Evolutionary conservation across 345 rosid genomes (phyloP), one percentile per base, ranked within the genome.

Genomic region (Ailanthus altissimus): DNA sequence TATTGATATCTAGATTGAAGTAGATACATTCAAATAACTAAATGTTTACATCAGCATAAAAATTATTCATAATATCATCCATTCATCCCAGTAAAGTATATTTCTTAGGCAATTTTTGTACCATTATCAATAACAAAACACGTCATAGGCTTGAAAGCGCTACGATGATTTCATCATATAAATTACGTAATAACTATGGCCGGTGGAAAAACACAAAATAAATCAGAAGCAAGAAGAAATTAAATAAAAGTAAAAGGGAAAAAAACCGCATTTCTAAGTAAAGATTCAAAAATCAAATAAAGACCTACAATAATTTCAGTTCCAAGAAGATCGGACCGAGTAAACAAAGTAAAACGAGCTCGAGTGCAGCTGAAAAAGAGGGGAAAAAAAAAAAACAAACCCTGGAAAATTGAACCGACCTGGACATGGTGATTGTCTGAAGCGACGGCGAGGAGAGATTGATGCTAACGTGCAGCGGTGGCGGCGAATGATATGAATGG

Each of bases 341-440:
- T 45, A 13, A 32, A 71, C 9, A 54, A 0, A 54, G 20, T 5
- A 57, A 2, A 18, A 58, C 50, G 60, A 66, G 38, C 26, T 20
- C 51, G 15, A 38, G 23, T 46, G 28, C 18, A 28, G 20, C 28
- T 21, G 18, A n/a, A 50, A 67, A 15, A 25, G 53, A n/a, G n/a
- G n/a, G n/a, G n/a, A n/a, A n/a, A n/a, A n/a, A n/a, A n/a, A n/a
- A n/a, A 57, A 28, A 18, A 53, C 18, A 14, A 46, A 14, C 7
- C 7, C 32, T 8, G 20, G 38, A 20, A 21, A 38, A 16, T 0
- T 61, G 20, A 2, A 67, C 21, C 9, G 58, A 91, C 94, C 92
- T 89, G 56, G 87, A 88, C 94, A 90, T 90, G 84, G 87, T 85
- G 86, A 80, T 72, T 59, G 70, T 51, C 26, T n/a, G 61, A 13